These are phyloP conservation scores for Wickerhamiella qilinensis DNA, from an alignment of 805 yeast genomes.

Conservation along the genomic window DNA sequence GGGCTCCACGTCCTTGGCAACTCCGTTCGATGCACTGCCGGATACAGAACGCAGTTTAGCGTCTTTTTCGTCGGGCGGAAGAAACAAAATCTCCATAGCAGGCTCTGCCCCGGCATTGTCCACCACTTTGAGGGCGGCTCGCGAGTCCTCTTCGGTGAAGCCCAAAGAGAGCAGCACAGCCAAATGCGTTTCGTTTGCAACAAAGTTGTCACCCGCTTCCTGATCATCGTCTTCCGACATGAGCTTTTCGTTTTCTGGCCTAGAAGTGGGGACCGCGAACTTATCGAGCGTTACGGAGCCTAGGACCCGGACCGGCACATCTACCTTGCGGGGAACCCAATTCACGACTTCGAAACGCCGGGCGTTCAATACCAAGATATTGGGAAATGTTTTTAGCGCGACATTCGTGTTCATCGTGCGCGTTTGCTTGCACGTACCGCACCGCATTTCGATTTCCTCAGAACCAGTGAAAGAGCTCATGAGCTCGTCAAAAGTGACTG, in stretches of 20 bases:
- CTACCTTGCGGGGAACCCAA: constrained; percentile 79
- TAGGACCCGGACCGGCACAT: constrained; percentile 48
- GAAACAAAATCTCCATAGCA: constrained; percentile 80
- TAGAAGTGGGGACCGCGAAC: constrained; percentile 26
- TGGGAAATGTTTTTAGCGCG: constrained; percentile 50
- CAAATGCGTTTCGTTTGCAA: constrained; percentile 35
- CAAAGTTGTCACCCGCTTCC: constrained; percentile 22
- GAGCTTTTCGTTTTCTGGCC: constrained; percentile 23
- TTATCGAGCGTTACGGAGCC: constrained; percentile 28
- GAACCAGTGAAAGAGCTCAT: constrained; percentile 29
- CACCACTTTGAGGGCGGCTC: constrained; percentile 54
- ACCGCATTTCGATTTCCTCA: constrained; percentile 47
- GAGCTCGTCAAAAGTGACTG: constrained; percentile 34
- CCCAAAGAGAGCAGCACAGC: constrained; percentile 63
- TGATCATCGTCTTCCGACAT: constrained; percentile 19
- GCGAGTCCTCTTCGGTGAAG: constrained; percentile 52
- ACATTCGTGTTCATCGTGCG: constrained; percentile 26
- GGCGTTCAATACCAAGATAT: constrained; percentile 52
- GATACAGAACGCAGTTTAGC: neutral
- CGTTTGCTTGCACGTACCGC: constrained; percentile 26
- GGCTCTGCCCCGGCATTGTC: constrained; percentile 49
- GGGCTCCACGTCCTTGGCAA: constrained; percentile 7
- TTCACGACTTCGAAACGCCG: constrained; percentile 70
- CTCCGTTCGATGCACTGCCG: neutral
- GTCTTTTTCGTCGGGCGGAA: constrained; percentile 1